Evolutionary conservation across 2,329 filamentous ascomycete genomes (phyloP).

Genomic region (Periconia macrospinosa): DNA sequence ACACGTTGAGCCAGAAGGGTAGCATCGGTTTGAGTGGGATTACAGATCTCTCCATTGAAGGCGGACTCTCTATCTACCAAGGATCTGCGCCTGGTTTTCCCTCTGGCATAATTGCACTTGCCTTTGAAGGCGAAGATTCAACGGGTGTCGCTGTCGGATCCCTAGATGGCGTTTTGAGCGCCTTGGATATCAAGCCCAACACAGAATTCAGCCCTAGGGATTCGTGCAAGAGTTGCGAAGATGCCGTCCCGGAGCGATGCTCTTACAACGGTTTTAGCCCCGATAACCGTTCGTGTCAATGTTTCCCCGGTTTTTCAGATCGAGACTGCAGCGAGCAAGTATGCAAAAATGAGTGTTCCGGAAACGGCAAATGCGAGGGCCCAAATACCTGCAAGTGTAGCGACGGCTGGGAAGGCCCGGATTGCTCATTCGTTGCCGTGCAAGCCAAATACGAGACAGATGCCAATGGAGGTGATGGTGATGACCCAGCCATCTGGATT

Average conservation of each 20-base stretch:
- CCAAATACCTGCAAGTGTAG: slow-evolving; percentile 31
- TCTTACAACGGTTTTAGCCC: slow-evolving; percentile 12
- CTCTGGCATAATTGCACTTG: slow-evolving; percentile 24
- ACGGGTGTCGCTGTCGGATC: slow-evolving; percentile 27
- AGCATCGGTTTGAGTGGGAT: slow-evolving; percentile 23
- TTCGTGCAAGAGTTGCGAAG: slow-evolving; percentile 20
- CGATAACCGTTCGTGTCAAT: neutral
- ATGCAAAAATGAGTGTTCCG: slow-evolving; percentile 31
- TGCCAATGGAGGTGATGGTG: slow-evolving; percentile 36
- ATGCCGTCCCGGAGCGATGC: slow-evolving; percentile 17
- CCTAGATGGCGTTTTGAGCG: slow-evolving; percentile 13
- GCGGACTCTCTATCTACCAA: slow-evolving; percentile 29
- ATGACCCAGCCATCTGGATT: slow-evolving; percentile 38
- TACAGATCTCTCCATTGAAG: slow-evolving; percentile 25
- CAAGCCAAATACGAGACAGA: slow-evolving; percentile 35
- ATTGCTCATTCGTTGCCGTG: slow-evolving; percentile 32
- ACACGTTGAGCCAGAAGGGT: slow-evolving; percentile 15
- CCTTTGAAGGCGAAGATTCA: slow-evolving; percentile 28
- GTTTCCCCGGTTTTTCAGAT: slow-evolving; percentile 27
- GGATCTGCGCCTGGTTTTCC: slow-evolving; percentile 12
- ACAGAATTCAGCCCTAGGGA: slow-evolving; percentile 20
- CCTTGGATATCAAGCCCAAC: slow-evolving; percentile 21
- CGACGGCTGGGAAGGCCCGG: slow-evolving; percentile 26
- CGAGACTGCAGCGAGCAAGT: slow-evolving; percentile 19
- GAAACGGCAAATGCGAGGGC: slow-evolving; percentile 27